Evolutionary conservation across 768 basidiomycete genomes (phyloP).

Genomic region (Trametes elegans): DNA sequence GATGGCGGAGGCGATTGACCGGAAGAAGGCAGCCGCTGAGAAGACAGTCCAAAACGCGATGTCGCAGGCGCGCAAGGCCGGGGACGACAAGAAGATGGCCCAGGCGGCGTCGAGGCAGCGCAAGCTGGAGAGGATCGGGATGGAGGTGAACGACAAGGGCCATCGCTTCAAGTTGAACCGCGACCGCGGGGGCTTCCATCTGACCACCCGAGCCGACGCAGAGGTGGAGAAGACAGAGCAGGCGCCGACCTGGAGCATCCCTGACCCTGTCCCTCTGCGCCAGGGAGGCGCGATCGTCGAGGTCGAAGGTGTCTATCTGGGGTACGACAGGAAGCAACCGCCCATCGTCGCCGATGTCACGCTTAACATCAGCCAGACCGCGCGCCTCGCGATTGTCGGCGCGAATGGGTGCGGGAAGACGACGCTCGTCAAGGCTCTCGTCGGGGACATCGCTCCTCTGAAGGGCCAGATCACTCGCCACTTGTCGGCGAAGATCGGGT

Average conservation of each 20-base stretch:
- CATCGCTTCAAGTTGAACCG: conserved; percentile 26
- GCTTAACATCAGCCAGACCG: conserved; percentile 20
- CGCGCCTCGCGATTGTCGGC: conserved; percentile 21
- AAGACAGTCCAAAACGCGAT: conserved; percentile 21
- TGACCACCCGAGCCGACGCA: conserved; percentile 9
- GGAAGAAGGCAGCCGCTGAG: conserved; percentile 21
- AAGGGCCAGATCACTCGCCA: conserved; percentile 21
- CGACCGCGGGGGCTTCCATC: conserved; percentile 18
- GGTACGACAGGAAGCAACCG: conserved; percentile 12
- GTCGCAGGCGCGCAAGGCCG: conserved; percentile 18
- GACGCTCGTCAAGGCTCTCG: conserved; percentile 21
- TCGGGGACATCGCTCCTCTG: conserved; percentile 20
- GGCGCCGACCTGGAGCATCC: conserved; percentile 19
- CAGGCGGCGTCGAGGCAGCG: conserved; percentile 9
- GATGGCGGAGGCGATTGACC: conserved; percentile 19
- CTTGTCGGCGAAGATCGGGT: conserved; percentile 20
- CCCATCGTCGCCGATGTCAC: conserved; percentile 18
- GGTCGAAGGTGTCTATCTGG: conserved; percentile 19
- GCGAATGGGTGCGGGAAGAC: conserved; percentile 27
- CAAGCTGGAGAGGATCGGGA: conserved; percentile 21
- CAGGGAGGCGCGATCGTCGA: conserved; percentile 21
- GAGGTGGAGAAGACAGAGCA: conserved; percentile 21
- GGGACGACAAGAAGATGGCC: conserved; percentile 25
- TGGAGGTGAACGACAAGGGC: conserved; percentile 24
- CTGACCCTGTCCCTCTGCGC: conserved; percentile 19